Percentiles rank a stretch among this genome's conserved stretches.
Evolutionary conservation across 1,139 yeast genomes (phyloP).

Genomic region (Meyerozyma athensensis): DNA sequence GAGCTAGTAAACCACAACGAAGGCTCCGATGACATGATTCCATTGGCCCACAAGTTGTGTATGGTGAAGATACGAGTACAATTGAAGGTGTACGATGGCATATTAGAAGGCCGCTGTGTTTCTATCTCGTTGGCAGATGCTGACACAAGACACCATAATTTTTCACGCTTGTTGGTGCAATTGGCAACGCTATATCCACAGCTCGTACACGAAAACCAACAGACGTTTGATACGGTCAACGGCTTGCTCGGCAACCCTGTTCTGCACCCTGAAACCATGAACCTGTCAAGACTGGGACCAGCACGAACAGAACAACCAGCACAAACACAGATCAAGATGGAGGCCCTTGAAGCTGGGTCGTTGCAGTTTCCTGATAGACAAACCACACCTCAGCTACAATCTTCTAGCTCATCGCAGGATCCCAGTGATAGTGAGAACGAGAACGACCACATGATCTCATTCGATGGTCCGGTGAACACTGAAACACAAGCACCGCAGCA

Average conservation of each 20-base stretch:
- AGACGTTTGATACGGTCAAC: neutral
- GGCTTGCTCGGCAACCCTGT: neutral
- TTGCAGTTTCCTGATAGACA: neutral
- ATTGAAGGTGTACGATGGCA: constrained; percentile 7
- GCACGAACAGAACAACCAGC: neutral
- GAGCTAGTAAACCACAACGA: constrained; percentile 8
- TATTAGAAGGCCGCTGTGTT: constrained; percentile 7
- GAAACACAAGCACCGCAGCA: too few species aligned
- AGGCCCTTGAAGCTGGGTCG: neutral
- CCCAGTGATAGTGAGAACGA: constrained; percentile 1
- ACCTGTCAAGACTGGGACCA: neutral
- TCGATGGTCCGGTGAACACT: too few species aligned
- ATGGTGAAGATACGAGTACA: constrained; percentile 7
- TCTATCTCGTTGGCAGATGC: neutral
- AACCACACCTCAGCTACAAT: neutral
- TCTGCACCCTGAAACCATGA: too few species aligned
- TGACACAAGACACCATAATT: neutral
- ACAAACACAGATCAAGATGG: neutral
- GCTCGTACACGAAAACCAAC: neutral
- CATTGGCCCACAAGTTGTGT: constrained; percentile 10
- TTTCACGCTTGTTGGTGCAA: neutral
- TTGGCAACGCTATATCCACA: neutral
- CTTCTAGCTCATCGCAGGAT: neutral
- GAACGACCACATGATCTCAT: neutral
- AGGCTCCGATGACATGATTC: constrained; percentile 10